phyloP scores from a whole-genome alignment of 2,329 filamentous ascomycete species.

The Didymella pomorum region DNA sequence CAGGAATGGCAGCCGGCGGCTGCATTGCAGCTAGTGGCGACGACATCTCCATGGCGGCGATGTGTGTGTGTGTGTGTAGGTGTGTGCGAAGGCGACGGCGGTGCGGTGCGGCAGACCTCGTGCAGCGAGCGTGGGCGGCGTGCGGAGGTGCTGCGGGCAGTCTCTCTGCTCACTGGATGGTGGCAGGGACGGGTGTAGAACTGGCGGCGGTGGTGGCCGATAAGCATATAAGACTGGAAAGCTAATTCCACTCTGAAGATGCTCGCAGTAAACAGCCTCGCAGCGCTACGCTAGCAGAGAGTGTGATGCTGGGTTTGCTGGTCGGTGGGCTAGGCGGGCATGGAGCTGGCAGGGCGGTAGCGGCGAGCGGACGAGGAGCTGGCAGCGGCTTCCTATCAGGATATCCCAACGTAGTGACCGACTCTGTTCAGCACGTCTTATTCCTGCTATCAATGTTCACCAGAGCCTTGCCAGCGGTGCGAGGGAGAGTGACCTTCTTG shows the following conservation, averaged over 20 bases:
- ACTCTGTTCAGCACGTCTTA: constrained; percentile 20
- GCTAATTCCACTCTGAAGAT: constrained; percentile 52
- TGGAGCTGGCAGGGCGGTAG: constrained; percentile 34
- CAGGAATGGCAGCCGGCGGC: constrained; percentile 67
- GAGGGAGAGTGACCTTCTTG: constrained; percentile 47
- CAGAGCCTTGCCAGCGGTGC: constrained; percentile 21
- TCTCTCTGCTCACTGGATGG: constrained; percentile 30
- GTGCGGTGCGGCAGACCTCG: constrained; percentile 14
- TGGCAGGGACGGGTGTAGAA: constrained; percentile 29
- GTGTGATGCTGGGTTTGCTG: constrained; percentile 18
- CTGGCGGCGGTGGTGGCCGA: constrained; percentile 31
- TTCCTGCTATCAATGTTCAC: constrained; percentile 22
- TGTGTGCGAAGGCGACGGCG: not conserved
- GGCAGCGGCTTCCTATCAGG: constrained; percentile 31
- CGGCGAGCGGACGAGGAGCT: constrained; percentile 19
- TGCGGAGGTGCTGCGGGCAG: constrained; percentile 23
- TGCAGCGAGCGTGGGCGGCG: constrained; percentile 37
- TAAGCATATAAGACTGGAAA: constrained; percentile 53
- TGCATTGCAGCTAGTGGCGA: constrained; percentile 95
- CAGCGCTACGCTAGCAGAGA: constrained; percentile 21
- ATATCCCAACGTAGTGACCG: constrained; percentile 37
- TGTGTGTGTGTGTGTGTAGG: constrained; percentile 59
- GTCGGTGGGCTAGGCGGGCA: constrained; percentile 27
- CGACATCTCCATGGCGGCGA: constrained; percentile 89
- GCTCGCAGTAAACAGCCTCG: constrained; percentile 40